Evolutionary conservation across 495 filamentous ascomycete species (phyloP).

Genomic region (Daldinia vernicosa): DNA sequence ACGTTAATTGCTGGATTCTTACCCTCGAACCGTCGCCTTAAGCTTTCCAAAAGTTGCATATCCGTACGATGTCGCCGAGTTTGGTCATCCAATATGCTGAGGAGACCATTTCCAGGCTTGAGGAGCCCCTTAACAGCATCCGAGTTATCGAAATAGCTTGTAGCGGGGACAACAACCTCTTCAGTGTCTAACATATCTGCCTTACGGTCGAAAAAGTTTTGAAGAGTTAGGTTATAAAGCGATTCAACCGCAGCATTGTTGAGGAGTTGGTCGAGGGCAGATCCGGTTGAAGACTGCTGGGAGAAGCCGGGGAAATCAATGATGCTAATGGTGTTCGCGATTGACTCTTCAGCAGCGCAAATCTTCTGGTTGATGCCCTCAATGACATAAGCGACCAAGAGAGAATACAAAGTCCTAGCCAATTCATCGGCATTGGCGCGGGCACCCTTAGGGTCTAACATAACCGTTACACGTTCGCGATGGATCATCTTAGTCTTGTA

Average conservation of each 20-base stretch:
- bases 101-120: slow-evolving; percentile 89
- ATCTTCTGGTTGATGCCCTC: slow-evolving; percentile 90
- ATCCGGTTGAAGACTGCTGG: slow-evolving; percentile 81
- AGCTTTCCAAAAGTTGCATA: slow-evolving; percentile 85
- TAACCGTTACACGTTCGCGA: slow-evolving; percentile 93
- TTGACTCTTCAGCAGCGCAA: slow-evolving; percentile 86
- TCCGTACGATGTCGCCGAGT: slow-evolving; percentile 88
- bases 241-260: slow-evolving; percentile 93
- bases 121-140: slow-evolving; percentile 90
- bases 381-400: slow-evolving; percentile 91
- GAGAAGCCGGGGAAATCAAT: slow-evolving; percentile 97
- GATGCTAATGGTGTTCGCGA: slow-evolving; percentile 92
- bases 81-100: slow-evolving; percentile 96
- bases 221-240: slow-evolving; percentile 89
- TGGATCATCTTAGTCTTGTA: slow-evolving; percentile 96
- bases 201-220: slow-evolving; percentile 94
- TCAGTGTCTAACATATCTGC: slow-evolving; percentile 91
- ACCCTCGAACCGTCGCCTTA: slow-evolving; percentile 90
- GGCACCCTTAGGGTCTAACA: slow-evolving; percentile 92
- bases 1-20: slow-evolving; percentile 91
- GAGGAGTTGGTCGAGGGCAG: slow-evolving; percentile 88
- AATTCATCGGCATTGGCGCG: slow-evolving; percentile 92
- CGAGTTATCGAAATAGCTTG: slow-evolving; percentile 96
- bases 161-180: slow-evolving; percentile 86
- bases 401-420: slow-evolving; percentile 92